A percentile compares a stretch with the other conserved stretches of the same genome.
phyloP scores from a whole-genome alignment of 305 asterid genomes.

The Fraxinus velutina region DNA sequence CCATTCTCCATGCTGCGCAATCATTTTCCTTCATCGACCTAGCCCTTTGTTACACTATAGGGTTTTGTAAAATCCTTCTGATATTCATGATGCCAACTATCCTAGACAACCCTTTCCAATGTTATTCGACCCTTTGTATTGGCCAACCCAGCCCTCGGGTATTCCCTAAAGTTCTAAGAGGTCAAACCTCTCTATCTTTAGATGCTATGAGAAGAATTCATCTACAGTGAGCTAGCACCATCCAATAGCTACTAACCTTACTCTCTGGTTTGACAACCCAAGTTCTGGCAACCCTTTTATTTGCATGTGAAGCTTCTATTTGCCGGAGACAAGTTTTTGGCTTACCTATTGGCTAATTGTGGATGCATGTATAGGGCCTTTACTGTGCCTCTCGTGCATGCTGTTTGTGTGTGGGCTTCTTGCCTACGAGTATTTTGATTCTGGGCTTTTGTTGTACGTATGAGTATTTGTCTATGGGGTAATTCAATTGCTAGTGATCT shows the following conservation, averaged over 20 bases:
- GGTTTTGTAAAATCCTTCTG: background rate
- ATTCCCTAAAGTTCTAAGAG: no score
- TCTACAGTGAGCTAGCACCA: background rate
- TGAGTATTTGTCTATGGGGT: background rate
- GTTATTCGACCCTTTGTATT: background rate
- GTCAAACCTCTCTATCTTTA: background rate
- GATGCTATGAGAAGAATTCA: background rate
- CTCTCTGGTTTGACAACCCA: background rate
- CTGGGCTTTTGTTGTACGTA: background rate
- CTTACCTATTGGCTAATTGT: background rate
- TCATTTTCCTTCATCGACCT: background rate
- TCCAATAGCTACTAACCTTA: background rate
- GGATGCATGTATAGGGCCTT: no score
- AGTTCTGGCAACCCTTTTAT: background rate
- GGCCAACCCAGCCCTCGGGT: background rate
- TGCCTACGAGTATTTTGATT: no score
- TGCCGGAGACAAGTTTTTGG: background rate
- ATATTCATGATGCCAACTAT: background rate
- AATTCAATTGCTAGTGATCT: background rate
- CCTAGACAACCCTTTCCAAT: background rate
- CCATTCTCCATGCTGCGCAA: background rate
- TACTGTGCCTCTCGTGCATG: no score
- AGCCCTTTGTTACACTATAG: background rate
- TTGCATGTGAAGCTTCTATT: background rate
- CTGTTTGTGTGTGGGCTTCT: no score